phyloP scores from a whole-genome alignment of 2,329 filamentous ascomycete species.

The Colletotrichum liaoningense region DNA sequence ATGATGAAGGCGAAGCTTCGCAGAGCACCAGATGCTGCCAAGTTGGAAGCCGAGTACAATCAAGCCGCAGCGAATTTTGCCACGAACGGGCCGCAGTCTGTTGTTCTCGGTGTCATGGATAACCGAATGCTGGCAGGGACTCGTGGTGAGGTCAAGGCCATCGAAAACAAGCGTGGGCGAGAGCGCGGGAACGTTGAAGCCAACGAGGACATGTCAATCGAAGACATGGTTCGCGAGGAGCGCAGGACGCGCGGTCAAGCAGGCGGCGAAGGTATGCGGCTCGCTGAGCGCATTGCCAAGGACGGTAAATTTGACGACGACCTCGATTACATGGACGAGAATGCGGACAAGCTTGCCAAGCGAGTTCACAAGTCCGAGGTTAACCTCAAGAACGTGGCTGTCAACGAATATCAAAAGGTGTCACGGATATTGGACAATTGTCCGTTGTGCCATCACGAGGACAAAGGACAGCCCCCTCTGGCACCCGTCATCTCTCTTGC shows the following conservation, averaged over 20 bases:
- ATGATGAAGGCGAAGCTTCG: constrained; percentile 96
- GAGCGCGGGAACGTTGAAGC: constrained; percentile 88
- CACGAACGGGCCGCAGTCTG: constrained; percentile 70
- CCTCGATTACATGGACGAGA: constrained; percentile 97
- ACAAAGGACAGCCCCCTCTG: constrained; percentile 76
- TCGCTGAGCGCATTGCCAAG: constrained; percentile 94
- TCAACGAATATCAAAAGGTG: constrained; percentile 90
- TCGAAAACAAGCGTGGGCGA: constrained; percentile 83
- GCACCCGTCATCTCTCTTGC: constrained; percentile 89
- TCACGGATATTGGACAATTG: constrained; percentile 88
- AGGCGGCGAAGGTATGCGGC: constrained; percentile 82
- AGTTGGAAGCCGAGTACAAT: constrained; percentile 88
- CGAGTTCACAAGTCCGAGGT: constrained; percentile 89
- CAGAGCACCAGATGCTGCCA: constrained; percentile 77
- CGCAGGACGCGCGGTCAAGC: constrained; percentile 81
- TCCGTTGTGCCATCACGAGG: constrained; percentile 92
- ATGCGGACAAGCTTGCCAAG: constrained; percentile 88
- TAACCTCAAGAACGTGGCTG: constrained; percentile 87
- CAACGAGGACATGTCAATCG: constrained; percentile 95
- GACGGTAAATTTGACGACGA: constrained; percentile 92
- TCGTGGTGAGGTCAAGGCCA: constrained; percentile 77
- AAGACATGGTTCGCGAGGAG: constrained; percentile 97
- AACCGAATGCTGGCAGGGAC: constrained; percentile 86
- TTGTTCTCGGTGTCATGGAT: constrained; percentile 89
- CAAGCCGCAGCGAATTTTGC: constrained; percentile 73